Evolutionary conservation across 2,329 filamentous ascomycete species (phyloP).

Genomic region (Trichophyton rubrum): DNA sequence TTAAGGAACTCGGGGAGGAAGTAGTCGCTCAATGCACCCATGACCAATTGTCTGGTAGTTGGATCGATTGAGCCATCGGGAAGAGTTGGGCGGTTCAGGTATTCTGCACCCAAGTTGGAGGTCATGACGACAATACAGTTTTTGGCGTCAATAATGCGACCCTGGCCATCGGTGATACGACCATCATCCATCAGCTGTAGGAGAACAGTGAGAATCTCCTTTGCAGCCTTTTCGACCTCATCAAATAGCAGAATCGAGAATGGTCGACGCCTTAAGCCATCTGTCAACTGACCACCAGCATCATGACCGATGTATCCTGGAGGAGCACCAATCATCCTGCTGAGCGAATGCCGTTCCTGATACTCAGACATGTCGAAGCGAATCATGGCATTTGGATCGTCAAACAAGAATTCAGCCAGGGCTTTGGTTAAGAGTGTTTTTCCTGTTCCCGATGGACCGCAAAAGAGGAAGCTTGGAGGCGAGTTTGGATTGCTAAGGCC

Average conservation of each 20-base stretch:
- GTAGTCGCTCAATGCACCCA: slow-evolving; percentile 81
- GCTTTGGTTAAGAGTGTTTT: slow-evolving; percentile 97
- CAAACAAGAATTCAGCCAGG: slow-evolving; percentile 93
- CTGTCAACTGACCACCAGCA: slow-evolving; percentile 86
- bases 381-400: slow-evolving; percentile 95
- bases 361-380: slow-evolving; percentile 99
- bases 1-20: slow-evolving; percentile 98
- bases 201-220: slow-evolving; percentile 90
- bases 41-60: slow-evolving; percentile 76
- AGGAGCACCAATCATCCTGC: slow-evolving; percentile 93
- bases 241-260: slow-evolving; percentile 98
- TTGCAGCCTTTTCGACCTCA: slow-evolving; percentile 96
- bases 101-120: slow-evolving; percentile 91
- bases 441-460: slow-evolving; percentile 93
- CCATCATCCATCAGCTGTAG: slow-evolving; percentile 99
- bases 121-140: slow-evolving; percentile 99
- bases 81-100: slow-evolving; percentile 64
- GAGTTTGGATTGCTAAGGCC: slow-evolving; percentile 93
- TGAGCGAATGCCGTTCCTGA: slow-evolving; percentile 89
- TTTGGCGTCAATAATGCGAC: slow-evolving; percentile 81
- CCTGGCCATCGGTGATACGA: slow-evolving; percentile 95
- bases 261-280: slow-evolving; percentile 81
- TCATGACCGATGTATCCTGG: slow-evolving; percentile 97
- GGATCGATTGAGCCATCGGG: slow-evolving; percentile 77
- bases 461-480: slow-evolving; percentile 96